Conservation (phyloP, 2,329 filamentous ascomycete genomes). For the Fusarium sp. region DNA sequence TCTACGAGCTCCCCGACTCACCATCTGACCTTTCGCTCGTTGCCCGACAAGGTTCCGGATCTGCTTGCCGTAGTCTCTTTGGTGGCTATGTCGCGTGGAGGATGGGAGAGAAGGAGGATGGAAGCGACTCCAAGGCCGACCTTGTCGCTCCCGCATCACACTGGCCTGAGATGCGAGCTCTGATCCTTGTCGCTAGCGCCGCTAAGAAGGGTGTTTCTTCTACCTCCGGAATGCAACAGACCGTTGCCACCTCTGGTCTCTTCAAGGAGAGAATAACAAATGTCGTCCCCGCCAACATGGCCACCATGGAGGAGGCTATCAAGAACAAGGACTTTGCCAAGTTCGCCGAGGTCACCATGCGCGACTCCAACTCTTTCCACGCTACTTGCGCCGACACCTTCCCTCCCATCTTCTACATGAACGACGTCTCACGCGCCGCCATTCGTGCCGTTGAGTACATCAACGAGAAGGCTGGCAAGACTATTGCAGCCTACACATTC, state of each 20-base stretch:
- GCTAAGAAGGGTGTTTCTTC: constrained; percentile 96
- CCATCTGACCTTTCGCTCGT: constrained; percentile 89
- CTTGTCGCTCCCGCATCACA: constrained; percentile 89
- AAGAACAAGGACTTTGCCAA: constrained; percentile 81
- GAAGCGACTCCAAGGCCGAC: constrained; percentile 87
- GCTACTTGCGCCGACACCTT: constrained; percentile 94
- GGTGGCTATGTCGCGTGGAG: constrained; percentile 98
- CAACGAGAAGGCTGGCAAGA: constrained; percentile 82
- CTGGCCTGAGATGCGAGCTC: constrained; percentile 95
- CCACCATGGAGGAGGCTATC: constrained; percentile 86
- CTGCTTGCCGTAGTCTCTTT: constrained; percentile 92
- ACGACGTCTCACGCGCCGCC: constrained; percentile 89
- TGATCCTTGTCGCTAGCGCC: constrained; percentile 91
- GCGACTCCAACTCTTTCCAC: constrained; percentile 97
- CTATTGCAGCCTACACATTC: constrained; percentile 94
- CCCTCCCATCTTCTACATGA: constrained; percentile 99
- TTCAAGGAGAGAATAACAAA: constrained; percentile 81
- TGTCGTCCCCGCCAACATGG: constrained; percentile 88
- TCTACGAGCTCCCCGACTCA: constrained; percentile 86
- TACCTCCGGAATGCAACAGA: constrained; percentile 96
- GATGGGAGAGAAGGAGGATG: constrained; percentile 80
- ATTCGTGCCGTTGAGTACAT: constrained; percentile 91
- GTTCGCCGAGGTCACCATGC: constrained; percentile 94
- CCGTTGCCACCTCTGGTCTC: constrained; percentile 89
- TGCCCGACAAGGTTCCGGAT: constrained; percentile 93